Evolutionary conservation across 1,284 basidiomycete genomes (phyloP).

Genomic region (Porodaedalea pini): DNA sequence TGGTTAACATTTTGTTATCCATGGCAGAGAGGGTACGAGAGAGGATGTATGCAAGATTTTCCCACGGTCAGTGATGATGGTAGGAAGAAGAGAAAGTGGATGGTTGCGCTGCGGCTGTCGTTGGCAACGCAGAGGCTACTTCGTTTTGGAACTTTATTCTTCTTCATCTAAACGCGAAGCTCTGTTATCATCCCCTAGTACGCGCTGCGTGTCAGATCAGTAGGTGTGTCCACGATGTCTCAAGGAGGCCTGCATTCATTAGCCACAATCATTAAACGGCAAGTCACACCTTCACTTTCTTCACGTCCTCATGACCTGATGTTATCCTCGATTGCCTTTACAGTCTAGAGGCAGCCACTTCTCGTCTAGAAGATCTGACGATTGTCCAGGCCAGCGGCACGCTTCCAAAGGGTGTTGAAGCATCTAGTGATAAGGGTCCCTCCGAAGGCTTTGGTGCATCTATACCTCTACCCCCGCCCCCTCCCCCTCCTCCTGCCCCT

Average conservation of each 20-base stretch:
- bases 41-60: too few relatives aligned
- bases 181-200: too few relatives aligned
- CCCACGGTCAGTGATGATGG: too few relatives aligned
- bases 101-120: too few relatives aligned
- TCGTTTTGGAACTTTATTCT: not conserved
- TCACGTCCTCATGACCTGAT: conserved; percentile 17
- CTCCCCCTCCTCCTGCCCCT: conserved; percentile 37
- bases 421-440: conserved; percentile 29
- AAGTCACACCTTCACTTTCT: conserved; percentile 26
- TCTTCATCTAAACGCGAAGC: not conserved
- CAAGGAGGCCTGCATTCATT: conserved; percentile 60
- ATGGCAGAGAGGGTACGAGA: too few relatives aligned
- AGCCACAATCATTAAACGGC: conserved; percentile 83
- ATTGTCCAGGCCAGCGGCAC: conserved; percentile 35
- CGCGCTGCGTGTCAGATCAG: conserved; percentile 4
- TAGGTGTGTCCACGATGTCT: conserved; percentile 32
- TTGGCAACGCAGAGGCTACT: not conserved
- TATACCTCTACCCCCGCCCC: conserved; percentile 39
- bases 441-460: conserved; percentile 32
- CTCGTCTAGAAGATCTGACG: conserved; percentile 90
- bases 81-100: too few relatives aligned
- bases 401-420: conserved; percentile 28
- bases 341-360: conserved; percentile 90
- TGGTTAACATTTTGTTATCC: too few relatives aligned
- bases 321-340: conserved; percentile 14